Evolutionary conservation across 306 rosid genomes (phyloP), one percentile per base, ranked within the genome.

Genomic region (Vachellia collinsii): DNA sequence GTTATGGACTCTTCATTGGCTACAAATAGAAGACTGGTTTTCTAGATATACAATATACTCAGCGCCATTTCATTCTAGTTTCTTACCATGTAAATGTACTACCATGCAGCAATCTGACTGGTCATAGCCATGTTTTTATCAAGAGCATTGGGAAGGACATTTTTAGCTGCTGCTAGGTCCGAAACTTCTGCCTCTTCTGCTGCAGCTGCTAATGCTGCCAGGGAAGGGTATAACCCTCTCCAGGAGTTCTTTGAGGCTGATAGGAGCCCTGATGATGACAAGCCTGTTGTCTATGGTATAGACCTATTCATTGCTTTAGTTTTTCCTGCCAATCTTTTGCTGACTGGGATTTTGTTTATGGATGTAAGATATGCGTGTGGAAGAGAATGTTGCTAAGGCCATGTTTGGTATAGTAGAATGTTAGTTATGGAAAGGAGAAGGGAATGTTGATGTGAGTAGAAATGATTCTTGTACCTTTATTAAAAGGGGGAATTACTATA

Each of bases 201-300:
- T 14, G 51, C 77, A 6, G 80, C 90, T 66, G 78, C 88, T 20
- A 65, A 77, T 53, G 61, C 78, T 13, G 70, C 79, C 74, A 78
- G 84, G 78, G 75, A 48, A 83, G 85, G 41, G 7, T 77, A 53
- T 65, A 94, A 94, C 75, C 97, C 97, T 59, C 97, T 94, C 54
- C 85, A 90, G 64, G 92, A 89, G 79, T 91, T 94, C 78, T 94
- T 93, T 68, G 99, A 94, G 89, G 79, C 38, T 39, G 94, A 90
- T 62, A 88, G 94, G 86, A 84, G 84, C 71, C 19, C 75, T 29
- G 97, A 94, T 0, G 91, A 89, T 42, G 99, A 89, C 13, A 86
- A 88, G 76, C 97, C 99, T 11, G 89, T 91, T 80, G 91, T 89
- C 51, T 94, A 93, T 70, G 99, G 99, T 94, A 88, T 70, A 22